Base-by-base conservation (phyloP, 306 rosid species). In the Cicer pinnatifidum region DNA sequence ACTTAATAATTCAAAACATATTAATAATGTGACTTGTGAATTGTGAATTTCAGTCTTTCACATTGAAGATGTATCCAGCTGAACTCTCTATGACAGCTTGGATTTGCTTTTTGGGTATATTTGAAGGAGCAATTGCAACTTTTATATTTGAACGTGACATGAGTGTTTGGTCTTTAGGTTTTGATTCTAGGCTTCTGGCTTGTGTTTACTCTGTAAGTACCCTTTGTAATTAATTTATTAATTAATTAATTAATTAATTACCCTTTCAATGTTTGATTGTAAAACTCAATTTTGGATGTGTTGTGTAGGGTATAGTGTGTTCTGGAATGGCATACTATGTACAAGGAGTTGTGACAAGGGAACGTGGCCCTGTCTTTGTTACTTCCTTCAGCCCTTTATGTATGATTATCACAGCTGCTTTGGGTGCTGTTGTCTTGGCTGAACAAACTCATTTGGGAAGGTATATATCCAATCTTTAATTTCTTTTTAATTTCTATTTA, bases 311-410 rank as follows among this genome's bases (percentile, higher is more conserved):
- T 13, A 78, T 91, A 66, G 85, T 91, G 35, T 95, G 99, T 69
- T 95, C 99, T 50, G 99, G 96, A 46, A 84, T 95, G 72, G 99
- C 99, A 40, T 95, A 88, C 67, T 95, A 90, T 67, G 79, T 95
- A 69, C 99, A 95, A 90, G 99, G 97, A 23, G 76, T 91, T 50
- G 97, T 95, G 47, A 95, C 85, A 11, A 85, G 87, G 67, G 84
- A 88, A 84, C 86, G 92, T 43, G 99, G 99, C 37, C 99, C 99
- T 0, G 99, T 95, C 4, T 95, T 95, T 63, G 91, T 92, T 4
- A 95, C 99, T 9, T 88, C 99, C 28, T 95, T 95, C 76, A 95
- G 97, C 52, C 99, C 99, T 12, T 81, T 95, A 1, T 82, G 87
- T 64, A 95, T 95, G 99, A 91, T 95, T 44, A 91, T 95, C 78